A percentile compares a stretch with the other conserved stretches of the same genome.
Conservation (phyloP, 2,329 filamentous ascomycete species). For the Fusarium mundagurra region DNA sequence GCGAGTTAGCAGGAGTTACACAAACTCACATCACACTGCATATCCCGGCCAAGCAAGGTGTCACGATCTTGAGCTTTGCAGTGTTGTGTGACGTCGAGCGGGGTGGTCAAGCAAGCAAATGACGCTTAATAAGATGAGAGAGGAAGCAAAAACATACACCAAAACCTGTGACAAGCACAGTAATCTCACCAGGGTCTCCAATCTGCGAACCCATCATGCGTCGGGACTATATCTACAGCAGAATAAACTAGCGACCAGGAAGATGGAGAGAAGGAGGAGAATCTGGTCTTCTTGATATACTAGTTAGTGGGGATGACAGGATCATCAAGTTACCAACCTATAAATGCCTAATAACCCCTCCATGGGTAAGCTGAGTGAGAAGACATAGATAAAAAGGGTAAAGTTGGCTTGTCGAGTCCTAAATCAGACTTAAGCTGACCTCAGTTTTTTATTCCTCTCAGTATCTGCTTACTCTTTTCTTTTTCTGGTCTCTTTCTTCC, state of each 20-base stretch:
- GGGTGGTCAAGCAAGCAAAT: slow-evolving; percentile 6
- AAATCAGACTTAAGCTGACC: background rate
- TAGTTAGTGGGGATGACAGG: slow-evolving; percentile 9
- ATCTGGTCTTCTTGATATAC: slow-evolving; percentile 1
- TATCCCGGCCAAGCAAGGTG: background rate
- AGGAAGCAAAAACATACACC: slow-evolving; percentile 55
- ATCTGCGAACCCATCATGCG: slow-evolving; percentile 49
- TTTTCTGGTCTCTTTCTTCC: background rate
- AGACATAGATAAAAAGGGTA: slow-evolving; percentile 1
- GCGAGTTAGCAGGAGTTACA: slow-evolving; percentile 24
- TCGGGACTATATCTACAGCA: background rate
- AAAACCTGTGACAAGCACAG: slow-evolving; percentile 70
- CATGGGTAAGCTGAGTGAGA: slow-evolving; percentile 28
- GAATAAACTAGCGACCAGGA: background rate
- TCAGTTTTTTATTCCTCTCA: background rate
- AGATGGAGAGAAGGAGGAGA: background rate
- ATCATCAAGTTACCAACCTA: slow-evolving; percentile 5
- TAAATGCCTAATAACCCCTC: background rate
- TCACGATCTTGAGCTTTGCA: background rate
- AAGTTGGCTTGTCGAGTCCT: background rate
- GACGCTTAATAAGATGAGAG: background rate
- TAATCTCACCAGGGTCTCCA: slow-evolving; percentile 59
- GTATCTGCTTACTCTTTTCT: background rate
- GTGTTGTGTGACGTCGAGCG: slow-evolving; percentile 23
- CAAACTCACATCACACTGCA: background rate